Conservation (phyloP, 768 basidiomycete species). For the Agrocybe chaxingu region DNA sequence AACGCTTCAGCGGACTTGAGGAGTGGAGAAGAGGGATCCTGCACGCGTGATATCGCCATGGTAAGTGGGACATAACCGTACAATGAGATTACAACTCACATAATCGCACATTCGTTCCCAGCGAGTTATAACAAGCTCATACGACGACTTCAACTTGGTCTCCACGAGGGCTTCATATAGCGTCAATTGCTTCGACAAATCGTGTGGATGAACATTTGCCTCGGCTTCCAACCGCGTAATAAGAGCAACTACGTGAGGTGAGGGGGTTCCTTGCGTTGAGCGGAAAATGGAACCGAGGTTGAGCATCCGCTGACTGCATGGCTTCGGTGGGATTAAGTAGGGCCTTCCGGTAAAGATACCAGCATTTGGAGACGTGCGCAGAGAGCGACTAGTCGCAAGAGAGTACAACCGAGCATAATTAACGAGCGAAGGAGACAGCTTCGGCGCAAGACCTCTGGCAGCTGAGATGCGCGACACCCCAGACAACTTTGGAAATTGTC, state of each 20-base stretch:
- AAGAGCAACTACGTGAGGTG: constrained; percentile 63
- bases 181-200: constrained; percentile 66
- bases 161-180: constrained; percentile 65
- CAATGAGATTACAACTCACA: constrained; percentile 59
- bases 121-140: constrained; percentile 68
- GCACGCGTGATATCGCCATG: constrained; percentile 2
- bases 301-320: constrained; percentile 21
- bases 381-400: constrained; percentile 7
- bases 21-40: constrained; percentile 71
- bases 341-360: constrained; percentile 3
- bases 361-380: constrained; percentile 8
- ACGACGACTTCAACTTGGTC: constrained; percentile 63
- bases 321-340: constrained; percentile 6
- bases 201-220: constrained; percentile 69
- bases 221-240: constrained; percentile 76
- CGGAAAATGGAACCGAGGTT: constrained; percentile 46
- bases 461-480: constrained; percentile 34
- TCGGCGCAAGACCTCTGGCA: constrained; percentile 14
- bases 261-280: constrained; percentile 45
- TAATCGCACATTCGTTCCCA: constrained; percentile 87
- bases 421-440: constrained; percentile 9
- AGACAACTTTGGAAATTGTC: constrained; percentile 27
- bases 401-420: constrained; percentile 15
- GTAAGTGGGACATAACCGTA: constrained; percentile 7
- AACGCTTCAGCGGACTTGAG: constrained; percentile 71